These are phyloP conservation scores for Phaeotremella skinneri DNA, from an alignment of 768 basidiomycete species.

Conservation along the genomic window DNA sequence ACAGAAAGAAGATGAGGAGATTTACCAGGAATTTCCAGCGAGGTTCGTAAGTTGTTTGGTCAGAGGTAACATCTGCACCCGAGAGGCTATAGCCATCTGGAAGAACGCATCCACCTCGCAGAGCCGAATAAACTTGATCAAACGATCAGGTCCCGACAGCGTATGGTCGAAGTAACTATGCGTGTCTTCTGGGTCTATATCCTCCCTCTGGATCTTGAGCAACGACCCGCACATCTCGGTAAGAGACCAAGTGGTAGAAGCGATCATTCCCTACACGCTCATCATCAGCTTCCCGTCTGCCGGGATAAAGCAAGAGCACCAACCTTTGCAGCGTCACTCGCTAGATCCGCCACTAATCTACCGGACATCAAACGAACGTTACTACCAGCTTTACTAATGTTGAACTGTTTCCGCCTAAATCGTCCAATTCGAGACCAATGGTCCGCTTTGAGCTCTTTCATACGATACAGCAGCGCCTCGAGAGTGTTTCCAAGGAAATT, in stretches of 20 bases:
- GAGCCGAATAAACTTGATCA: constrained; percentile 85
- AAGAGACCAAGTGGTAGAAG: constrained; percentile 95
- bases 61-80: constrained; percentile 89
- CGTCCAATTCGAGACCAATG: constrained; percentile 93
- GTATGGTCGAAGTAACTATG: constrained; percentile 83
- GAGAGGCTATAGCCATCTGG: constrained; percentile 92
- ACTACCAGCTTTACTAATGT: constrained; percentile 57
- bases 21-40: constrained; percentile 93
- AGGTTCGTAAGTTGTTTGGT: constrained; percentile 92
- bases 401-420: constrained; percentile 70
- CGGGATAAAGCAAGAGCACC: constrained; percentile 18
- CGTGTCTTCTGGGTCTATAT: constrained; percentile 94
- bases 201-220: constrained; percentile 79
- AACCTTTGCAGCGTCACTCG: constrained; percentile 91
- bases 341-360: constrained; percentile 83
- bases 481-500: constrained; percentile 87
- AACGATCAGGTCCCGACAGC: constrained; percentile 67
- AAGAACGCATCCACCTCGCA: constrained; percentile 95
- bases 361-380: constrained; percentile 82
- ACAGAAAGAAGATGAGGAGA: constrained; percentile 4
- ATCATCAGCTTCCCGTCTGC: constrained; percentile 1
- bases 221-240: constrained; percentile 95
- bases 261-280: constrained; percentile 78
- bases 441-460: constrained; percentile 84
- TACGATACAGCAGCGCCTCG: constrained; percentile 84